Percentiles rank a stretch among this genome's conserved stretches.
phyloP scores from a whole-genome alignment of 2,329 filamentous ascomycete species.

The Aspergillus vadensis region DNA sequence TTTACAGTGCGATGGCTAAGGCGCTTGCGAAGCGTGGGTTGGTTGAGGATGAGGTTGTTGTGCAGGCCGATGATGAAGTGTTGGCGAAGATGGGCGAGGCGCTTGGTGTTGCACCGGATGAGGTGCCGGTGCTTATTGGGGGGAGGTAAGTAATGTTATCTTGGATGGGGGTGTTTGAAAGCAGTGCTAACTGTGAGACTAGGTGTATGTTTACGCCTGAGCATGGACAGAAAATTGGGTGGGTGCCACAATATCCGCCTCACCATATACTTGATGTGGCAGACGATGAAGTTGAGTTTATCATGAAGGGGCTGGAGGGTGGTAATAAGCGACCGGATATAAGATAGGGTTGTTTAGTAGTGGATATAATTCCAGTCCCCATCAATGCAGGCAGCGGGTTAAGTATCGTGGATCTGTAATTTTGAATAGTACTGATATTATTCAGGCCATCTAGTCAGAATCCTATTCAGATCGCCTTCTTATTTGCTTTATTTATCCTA shows the following conservation, averaged over 20 bases:
- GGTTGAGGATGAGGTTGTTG: constrained; percentile 42
- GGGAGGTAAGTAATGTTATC: constrained; percentile 41
- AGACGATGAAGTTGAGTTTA: too few relatives aligned
- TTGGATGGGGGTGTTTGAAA: background rate
- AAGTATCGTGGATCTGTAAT: too few relatives aligned
- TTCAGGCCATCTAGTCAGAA: too few relatives aligned
- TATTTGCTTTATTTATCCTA: too few relatives aligned
- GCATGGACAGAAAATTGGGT: background rate
- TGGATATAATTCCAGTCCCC: too few relatives aligned
- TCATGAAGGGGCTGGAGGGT: too few relatives aligned
- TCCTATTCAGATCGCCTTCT: too few relatives aligned
- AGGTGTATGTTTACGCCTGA: background rate
- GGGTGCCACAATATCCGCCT: background rate
- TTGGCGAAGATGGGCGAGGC: constrained; percentile 48
- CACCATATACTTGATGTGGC: too few relatives aligned
- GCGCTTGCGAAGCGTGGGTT: constrained; percentile 44
- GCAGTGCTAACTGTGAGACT: background rate
- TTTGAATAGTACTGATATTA: too few relatives aligned
- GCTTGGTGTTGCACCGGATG: constrained; percentile 44
- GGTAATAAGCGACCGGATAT: too few relatives aligned
- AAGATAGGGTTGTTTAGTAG: too few relatives aligned
- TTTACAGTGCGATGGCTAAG: constrained; percentile 52
- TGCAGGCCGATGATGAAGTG: constrained; percentile 37
- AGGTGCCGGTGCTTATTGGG: constrained; percentile 32
- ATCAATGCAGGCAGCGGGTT: too few relatives aligned